Evolutionary conservation across 768 basidiomycete genomes (phyloP).

Genomic region (Ramaria sp.): DNA sequence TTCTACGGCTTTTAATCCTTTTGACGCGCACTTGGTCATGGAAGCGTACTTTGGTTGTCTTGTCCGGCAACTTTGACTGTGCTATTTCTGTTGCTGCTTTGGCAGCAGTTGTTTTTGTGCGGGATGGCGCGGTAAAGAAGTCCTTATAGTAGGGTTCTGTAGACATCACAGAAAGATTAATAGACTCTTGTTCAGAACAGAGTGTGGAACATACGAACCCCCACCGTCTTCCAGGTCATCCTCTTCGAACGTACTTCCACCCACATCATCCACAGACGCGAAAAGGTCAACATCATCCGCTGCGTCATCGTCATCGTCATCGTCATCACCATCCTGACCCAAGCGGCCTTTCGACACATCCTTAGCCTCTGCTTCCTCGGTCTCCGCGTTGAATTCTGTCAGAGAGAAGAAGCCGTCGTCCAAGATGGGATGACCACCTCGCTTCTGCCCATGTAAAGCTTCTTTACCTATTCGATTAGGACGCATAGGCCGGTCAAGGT

Average conservation of each 20-base stretch:
- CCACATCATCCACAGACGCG: slow-evolving; percentile 38
- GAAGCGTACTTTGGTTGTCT: slow-evolving; percentile 56
- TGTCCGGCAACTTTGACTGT: slow-evolving; percentile 1
- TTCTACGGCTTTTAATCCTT: slow-evolving; percentile 66
- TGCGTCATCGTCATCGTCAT: slow-evolving; percentile 41
- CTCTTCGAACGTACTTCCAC: slow-evolving; percentile 27
- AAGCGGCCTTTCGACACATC: slow-evolving; percentile 51
- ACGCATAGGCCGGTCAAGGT: slow-evolving; percentile 19
- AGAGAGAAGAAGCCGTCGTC: slow-evolving; percentile 91
- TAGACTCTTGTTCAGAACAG: background rate
- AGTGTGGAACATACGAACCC: slow-evolving; percentile 24
- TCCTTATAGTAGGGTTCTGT: slow-evolving; percentile 62
- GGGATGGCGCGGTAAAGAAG: slow-evolving; percentile 64
- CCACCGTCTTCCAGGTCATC: slow-evolving; percentile 32
- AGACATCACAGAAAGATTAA: slow-evolving; percentile 3
- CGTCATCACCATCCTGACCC: slow-evolving; percentile 36
- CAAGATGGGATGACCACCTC: slow-evolving; percentile 36
- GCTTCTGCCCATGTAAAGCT: slow-evolving; percentile 13
- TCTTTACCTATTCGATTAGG: slow-evolving; percentile 12
- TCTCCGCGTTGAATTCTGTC: slow-evolving; percentile 77
- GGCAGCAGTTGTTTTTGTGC: slow-evolving; percentile 9
- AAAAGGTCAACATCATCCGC: slow-evolving; percentile 49
- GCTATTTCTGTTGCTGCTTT: background rate
- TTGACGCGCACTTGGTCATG: slow-evolving; percentile 73
- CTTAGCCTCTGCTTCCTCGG: slow-evolving; percentile 64